Base-by-base conservation (phyloP, 352 stramenopile genomes). In the Phytophthora ohioensis region DNA sequence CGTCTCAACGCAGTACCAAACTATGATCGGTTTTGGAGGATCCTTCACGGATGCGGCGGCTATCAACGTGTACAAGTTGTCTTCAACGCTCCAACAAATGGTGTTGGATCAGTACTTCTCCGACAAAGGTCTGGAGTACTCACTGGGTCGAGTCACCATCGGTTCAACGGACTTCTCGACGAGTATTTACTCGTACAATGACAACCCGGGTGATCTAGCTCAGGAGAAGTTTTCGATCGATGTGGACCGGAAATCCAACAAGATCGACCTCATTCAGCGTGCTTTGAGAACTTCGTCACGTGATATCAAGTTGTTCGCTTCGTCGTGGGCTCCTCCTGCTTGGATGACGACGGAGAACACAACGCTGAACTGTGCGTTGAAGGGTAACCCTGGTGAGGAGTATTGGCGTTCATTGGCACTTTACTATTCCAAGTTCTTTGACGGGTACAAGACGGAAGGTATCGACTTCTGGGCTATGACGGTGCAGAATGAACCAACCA, bases 11-110 rank as follows among this genome's bases (percentile, higher is more conserved):
- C 71, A 80, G 57, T 92, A 79, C 73, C 88, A 96, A 71, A 79
- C 90, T 59, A 93, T 96, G 41, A 75, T 91, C 36, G 94, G 94
- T 34, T 98, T 98, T 75, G 72, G 94, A 12, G 94, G 92, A 7
- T 92, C 94, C 2, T 98, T 98, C 71, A 98, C 94, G 8, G 94
- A 98, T 64, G 85, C 91, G 9, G 80, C 93, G 8, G 87, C 88
- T 13, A 77, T 97, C 47, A 90, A 98, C 66, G 95, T 98, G 57
- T 67, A 80, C 1, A 94, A 93, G 61, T 69, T 98, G 38, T 78
- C 92, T 13, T 41, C 34, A 1, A 74, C 82, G 12, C 85, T 94
- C 52, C 90, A 97, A 64, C 80, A 97, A 49, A 73, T 97, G 64
- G 75, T 97, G 11, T 46, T 98, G 36, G 82, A 84, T 60, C 75